Evolutionary conservation across 371 early-diverging fungal genomes (phyloP), one percentile per base, ranked within the genome.

Genomic region (Mortierella sp.): DNA sequence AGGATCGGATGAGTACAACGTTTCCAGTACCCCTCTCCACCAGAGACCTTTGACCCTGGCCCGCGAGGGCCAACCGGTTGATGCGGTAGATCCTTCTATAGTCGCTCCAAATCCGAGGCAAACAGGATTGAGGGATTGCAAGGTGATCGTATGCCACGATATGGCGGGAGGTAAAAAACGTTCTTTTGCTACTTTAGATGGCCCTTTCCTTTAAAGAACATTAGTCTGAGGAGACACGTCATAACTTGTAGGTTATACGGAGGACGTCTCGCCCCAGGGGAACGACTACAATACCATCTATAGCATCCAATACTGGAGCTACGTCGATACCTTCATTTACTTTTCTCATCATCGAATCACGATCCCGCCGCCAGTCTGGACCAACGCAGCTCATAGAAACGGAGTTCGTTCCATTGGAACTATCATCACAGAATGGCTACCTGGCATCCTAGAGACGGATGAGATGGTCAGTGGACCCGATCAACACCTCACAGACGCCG

Each of bases 301-400:
- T 50, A 72, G 62, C 49, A 49, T 72, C 49, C 84, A 86, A 43
- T 83, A 87, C 61, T 88, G 86, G 87, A 82, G 78, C 55, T 82
- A 83, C 54, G 70, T 87, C n/a, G 89, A 89, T 58, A 82, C 72
- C 2, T 89, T 89, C 66, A 83, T 87, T 39, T 90, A 87, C 68
- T 91, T 91, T 63, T 84, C 85, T 0, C 90, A 90, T 64, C 43
- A 79, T 39, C 83, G 89, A 1, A 67, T 89, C 27, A 66, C 88
- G 1, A 83, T 91, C 32, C 90, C 90, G 1, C 90, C 91, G 3
- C 79, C 82, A 3, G 79, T 78, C 30, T 91, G 89, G 90, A 87
- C 81, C 6, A 87, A 87, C 30, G 84, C 85, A 2, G 85, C 86
- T 8, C 91, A 90, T 61, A 62, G 85, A 39, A 88, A 90, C 60